Base-by-base conservation (phyloP, 2,329 filamentous ascomycete genomes). In the Paramyrothecium sp. region DNA sequence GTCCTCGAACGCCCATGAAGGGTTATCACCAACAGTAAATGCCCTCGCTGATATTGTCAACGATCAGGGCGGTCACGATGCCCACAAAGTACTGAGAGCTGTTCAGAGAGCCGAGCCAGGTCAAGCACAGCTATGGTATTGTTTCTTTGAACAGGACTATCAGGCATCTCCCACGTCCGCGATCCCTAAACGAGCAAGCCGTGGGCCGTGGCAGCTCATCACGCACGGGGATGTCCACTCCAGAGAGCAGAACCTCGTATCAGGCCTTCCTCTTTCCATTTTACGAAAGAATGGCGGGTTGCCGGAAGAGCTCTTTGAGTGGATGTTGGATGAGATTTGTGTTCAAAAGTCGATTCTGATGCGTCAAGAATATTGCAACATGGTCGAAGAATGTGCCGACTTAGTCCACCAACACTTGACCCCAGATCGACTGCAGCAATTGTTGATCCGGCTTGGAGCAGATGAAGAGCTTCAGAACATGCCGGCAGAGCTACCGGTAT, bases 241-340 rank as follows among this genome's bases (percentile, higher is more conserved):
- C 44, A 80, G 88, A 53, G 76, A 84, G 55, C 82, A 86, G 61
- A 77, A 83, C 41, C 82, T 92, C 54, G 71, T 85, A 22, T 86
- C 84, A 20, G 89, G 89, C 2, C 73, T 89, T 56, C 78, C 87
- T 1, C 79, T 83, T 56, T 80, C 83, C 49, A 74, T 88, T 16
- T 53, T 74, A 3, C 54, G 51, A 5, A 68, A 67, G 50, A 62
- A 57, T 2, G 63, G 64, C 13, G 61, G 60, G 10, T 68, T 92
- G 13, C 85, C 89, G 0, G 84, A 90, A 58, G 81, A 88, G 55
- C 66, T 92, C 1, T 79, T 91, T 53, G 65, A 81, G 17, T 93
- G 90, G 89, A 75, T 91, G 3, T 66, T 89, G 7, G 73, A 83
- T 53, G 81, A 87, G 72, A 74, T 87, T 21, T 83, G 81, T 55